A percentile compares a stretch with the other conserved stretches of the same genome.
phyloP scores from a whole-genome alignment of 805 yeast species.

The Sugiyamaella americana region DNA sequence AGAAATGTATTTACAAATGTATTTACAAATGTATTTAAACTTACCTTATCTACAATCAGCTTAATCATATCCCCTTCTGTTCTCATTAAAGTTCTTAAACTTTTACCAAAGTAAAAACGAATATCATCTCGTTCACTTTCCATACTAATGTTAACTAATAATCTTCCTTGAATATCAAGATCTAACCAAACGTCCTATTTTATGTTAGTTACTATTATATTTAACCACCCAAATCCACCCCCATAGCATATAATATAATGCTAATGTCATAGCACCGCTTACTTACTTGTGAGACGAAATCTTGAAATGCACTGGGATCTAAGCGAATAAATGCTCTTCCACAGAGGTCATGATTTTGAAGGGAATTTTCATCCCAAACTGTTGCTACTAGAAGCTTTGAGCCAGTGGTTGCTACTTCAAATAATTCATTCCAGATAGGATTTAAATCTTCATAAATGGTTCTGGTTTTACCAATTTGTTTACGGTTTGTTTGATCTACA shows the following conservation, averaged over 20 bases:
- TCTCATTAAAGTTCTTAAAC: constrained; percentile 58
- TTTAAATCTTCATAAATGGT: constrained; percentile 52
- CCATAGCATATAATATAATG: too few species aligned
- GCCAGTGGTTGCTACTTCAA: constrained; percentile 48
- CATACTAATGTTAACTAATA: constrained; percentile 61
- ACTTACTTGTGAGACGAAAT: constrained; percentile 50
- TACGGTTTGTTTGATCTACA: constrained; percentile 46
- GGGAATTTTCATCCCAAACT: constrained; percentile 60
- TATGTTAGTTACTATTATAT: constrained; percentile 5
- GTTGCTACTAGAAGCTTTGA: constrained; percentile 49
- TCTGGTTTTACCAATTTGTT: constrained; percentile 63
- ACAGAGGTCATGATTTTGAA: constrained; percentile 53
- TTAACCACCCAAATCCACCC: not conserved
- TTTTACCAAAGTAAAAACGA: constrained; percentile 70
- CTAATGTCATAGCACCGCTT: too few species aligned
- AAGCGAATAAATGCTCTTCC: constrained; percentile 58
- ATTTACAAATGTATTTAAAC: not conserved
- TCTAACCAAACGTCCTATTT: constrained; percentile 48
- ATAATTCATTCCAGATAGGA: constrained; percentile 86
- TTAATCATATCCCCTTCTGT: constrained; percentile 62
- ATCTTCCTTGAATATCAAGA: constrained; percentile 61
- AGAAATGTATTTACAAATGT: not conserved
- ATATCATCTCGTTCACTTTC: constrained; percentile 81
- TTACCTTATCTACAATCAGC: constrained; percentile 55
- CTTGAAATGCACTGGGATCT: constrained; percentile 56